Evolutionary conservation across 2,329 filamentous ascomycete species (phyloP).

Genomic region (Tetracladium maxilliforme): DNA sequence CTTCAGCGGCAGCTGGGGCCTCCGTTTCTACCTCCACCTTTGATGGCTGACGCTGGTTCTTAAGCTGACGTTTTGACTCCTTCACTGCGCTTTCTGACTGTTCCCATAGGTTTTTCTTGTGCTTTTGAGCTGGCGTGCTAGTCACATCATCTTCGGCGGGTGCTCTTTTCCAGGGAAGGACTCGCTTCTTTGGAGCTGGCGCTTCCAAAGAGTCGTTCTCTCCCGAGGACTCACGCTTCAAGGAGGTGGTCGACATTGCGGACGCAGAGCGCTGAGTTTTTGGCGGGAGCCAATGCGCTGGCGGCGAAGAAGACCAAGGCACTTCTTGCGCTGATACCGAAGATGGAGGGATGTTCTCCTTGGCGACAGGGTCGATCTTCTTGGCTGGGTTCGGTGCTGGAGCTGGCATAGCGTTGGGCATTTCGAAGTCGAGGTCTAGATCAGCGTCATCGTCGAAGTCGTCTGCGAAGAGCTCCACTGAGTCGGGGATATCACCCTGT

Average conservation of each 20-base stretch:
- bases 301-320: slow-evolving; percentile 27
- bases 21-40: slow-evolving; percentile 6
- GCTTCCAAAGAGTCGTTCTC: slow-evolving; percentile 18
- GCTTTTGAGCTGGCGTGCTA: slow-evolving; percentile 17
- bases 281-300: slow-evolving; percentile 22
- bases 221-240: slow-evolving; percentile 3
- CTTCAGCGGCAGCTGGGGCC: slow-evolving; percentile 5
- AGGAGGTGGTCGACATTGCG: slow-evolving; percentile 2
- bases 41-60: slow-evolving; percentile 2
- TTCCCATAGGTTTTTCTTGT: slow-evolving; percentile 13
- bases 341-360: slow-evolving; percentile 3
- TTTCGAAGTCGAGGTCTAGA: slow-evolving; percentile 54
- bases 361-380: slow-evolving; percentile 1
- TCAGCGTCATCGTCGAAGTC: slow-evolving; percentile 80
- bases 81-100: neutral
- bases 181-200: slow-evolving; percentile 19
- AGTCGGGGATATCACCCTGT: slow-evolving; percentile 18
- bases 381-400: slow-evolving; percentile 1
- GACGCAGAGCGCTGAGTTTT: slow-evolving; percentile 5
- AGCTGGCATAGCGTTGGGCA: slow-evolving; percentile 24
- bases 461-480: slow-evolving; percentile 56
- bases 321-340: no score
- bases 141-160: slow-evolving; percentile 15
- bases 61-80: no score
- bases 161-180: slow-evolving; percentile 13